phyloP scores from a whole-genome alignment of 2,329 filamentous ascomycete species.

The Neonectria hederae region DNA sequence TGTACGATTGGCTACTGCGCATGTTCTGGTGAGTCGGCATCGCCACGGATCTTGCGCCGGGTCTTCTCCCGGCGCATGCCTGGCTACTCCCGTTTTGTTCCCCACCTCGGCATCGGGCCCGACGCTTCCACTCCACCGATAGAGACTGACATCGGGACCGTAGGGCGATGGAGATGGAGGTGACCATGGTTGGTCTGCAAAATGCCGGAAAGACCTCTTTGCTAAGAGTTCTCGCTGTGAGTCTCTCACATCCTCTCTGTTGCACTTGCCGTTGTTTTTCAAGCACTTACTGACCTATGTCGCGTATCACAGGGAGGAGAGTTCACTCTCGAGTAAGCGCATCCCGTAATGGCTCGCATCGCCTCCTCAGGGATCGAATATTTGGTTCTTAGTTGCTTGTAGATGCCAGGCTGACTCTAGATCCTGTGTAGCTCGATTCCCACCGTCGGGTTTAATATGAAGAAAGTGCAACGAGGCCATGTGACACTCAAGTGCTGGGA shows the following conservation, averaged over 20 bases:
- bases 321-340: slow-evolving; percentile 94
- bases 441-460: slow-evolving; percentile 99
- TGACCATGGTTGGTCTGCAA: slow-evolving; percentile 98
- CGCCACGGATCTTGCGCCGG: slow-evolving; percentile 20
- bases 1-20: slow-evolving; percentile 98
- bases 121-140: slow-evolving; percentile 32
- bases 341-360: slow-evolving; percentile 30
- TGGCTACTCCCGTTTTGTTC: slow-evolving; percentile 20
- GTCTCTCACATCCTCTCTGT: slow-evolving; percentile 48
- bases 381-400: slow-evolving; percentile 6
- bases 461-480: slow-evolving; percentile 96
- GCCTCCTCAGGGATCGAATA: slow-evolving; percentile 16
- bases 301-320: slow-evolving; percentile 79
- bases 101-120: slow-evolving; percentile 19
- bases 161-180: slow-evolving; percentile 99
- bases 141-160: slow-evolving; percentile 36
- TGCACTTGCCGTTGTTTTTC: slow-evolving; percentile 7
- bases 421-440: slow-evolving; percentile 83
- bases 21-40: slow-evolving; percentile 84
- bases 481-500: slow-evolving; percentile 99
- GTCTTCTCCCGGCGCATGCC: slow-evolving; percentile 11
- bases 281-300: slow-evolving; percentile 35
- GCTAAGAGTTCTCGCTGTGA: slow-evolving; percentile 92
- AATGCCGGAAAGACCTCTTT: slow-evolving; percentile 98
- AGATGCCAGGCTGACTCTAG: slow-evolving; percentile 49